Percentiles rank a stretch among this genome's conserved stretches.
phyloP scores from a whole-genome alignment of 2,329 filamentous ascomycete genomes.

The Fusarium illudens region DNA sequence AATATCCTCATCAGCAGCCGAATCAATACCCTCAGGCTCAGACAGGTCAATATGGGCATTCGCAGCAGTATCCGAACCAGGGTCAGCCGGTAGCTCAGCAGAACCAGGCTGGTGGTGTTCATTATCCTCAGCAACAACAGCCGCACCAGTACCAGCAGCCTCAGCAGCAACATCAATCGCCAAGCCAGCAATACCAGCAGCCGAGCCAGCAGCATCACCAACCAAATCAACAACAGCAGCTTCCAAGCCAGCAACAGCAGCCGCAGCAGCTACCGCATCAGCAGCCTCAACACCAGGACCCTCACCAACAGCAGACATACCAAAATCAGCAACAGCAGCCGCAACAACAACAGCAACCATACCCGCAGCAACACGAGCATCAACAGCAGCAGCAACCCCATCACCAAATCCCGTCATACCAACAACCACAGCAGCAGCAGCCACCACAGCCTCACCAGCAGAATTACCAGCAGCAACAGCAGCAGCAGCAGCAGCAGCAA shows the following conservation, averaged over 20 bases:
- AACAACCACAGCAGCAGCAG: not conserved
- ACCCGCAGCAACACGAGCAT: not conserved
- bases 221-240: not conserved
- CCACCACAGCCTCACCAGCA: not conserved
- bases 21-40: slow-evolving; percentile 20
- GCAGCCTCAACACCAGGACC: not conserved
- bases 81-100: not conserved
- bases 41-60: not conserved
- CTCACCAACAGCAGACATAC: not conserved
- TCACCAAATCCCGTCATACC: not conserved
- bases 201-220: not conserved
- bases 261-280: not conserved
- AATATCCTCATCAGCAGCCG: slow-evolving; percentile 8
- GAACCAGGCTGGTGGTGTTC: not conserved
- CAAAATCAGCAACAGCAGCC: not conserved
- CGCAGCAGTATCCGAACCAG: not conserved
- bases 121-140: slow-evolving; percentile 6
- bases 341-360: not conserved
- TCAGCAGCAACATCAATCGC: not conserved
- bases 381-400: not conserved
- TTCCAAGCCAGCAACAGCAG: not conserved
- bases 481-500: not conserved
- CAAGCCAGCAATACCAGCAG: not conserved
- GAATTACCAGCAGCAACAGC: not conserved
- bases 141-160: not conserved